Evolutionary conservation across 2,329 filamentous ascomycete species (phyloP), one percentile per base, ranked within the genome.

Genomic region (Sclerotinia nivalis): DNA sequence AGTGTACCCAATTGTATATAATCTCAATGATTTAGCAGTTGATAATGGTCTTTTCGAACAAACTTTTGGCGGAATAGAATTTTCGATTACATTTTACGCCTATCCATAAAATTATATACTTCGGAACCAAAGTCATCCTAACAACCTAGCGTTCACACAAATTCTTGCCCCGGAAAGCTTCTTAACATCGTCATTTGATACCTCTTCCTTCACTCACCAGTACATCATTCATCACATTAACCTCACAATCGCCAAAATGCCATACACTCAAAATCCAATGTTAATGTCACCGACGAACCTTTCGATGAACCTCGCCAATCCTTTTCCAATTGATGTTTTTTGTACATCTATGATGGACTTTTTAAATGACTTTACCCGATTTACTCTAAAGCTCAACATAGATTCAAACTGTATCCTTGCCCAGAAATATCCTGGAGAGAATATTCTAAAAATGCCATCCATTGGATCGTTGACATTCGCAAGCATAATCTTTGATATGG

Each of bases 11-110:
- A 13, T 37, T 25, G 2, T 20, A 10, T 20, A 12, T 49, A 1
- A 25, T 8, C 13, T 6, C 7, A 0, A 49, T 0, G 6, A 7
- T 25, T 8, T 37, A 4, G 7, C 3, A 3, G 8, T n/a, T 10
- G 28, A 10, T 2, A 25, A 49, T 2, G 1, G 43, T 13, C 10
- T 4, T 28, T 25, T 9, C 0, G 56, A 60, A 31, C 37, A 45
- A 47, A 13, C 22, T 6, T 18, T 7, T 22, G 9, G 9, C 4
- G 37, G 6, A 47, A 31, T 22, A 12, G 18, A 12, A 61, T 20
- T 31, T 31, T 1, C 2, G 18, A 31, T 12, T 28, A 47, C 25
- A 47, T 31, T 10, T 47, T 9, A 31, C 12, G 25, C 40, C 20
- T n/a, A 47, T 20, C 22, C 40, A 28, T 31, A 31, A 61, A 47